phyloP scores from a whole-genome alignment of 1,284 basidiomycete species.

The Paramarasmius palmivorus region DNA sequence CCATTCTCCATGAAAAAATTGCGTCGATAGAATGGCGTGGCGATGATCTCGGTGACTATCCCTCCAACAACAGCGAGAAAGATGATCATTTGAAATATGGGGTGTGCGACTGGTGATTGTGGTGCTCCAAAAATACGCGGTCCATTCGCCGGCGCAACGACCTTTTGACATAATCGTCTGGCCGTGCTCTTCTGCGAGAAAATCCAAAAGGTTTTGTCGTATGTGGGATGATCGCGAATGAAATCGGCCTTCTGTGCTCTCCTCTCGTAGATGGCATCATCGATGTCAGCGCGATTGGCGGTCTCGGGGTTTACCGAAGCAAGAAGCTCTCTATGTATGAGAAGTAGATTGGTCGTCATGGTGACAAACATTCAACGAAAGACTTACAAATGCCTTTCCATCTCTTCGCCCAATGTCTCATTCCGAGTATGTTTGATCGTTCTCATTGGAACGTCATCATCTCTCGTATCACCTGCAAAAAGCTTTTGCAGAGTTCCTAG shows the following conservation, averaged over 20 bases:
- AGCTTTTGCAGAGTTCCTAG: slow-evolving; percentile 62
- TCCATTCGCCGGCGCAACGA: slow-evolving; percentile 84
- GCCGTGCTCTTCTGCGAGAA: slow-evolving; percentile 82
- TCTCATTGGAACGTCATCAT: slow-evolving; percentile 63
- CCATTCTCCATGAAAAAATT: slow-evolving; percentile 71
- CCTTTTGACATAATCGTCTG: slow-evolving; percentile 79
- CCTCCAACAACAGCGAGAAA: slow-evolving; percentile 82
- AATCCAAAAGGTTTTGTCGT: slow-evolving; percentile 90
- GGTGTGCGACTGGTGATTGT: slow-evolving; percentile 66
- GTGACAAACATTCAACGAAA: background rate
- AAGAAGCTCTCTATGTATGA: slow-evolving; percentile 56
- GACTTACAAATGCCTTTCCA: slow-evolving; percentile 70
- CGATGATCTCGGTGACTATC: slow-evolving; percentile 83
- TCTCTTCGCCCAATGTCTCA: slow-evolving; percentile 56
- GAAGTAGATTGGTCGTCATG: slow-evolving; percentile 1
- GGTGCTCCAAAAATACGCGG: slow-evolving; percentile 81
- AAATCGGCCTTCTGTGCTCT: slow-evolving; percentile 86
- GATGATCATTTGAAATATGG: slow-evolving; percentile 77
- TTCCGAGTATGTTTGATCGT: slow-evolving; percentile 48
- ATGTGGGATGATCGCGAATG: slow-evolving; percentile 87
- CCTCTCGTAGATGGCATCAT: slow-evolving; percentile 70
- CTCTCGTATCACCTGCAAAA: slow-evolving; percentile 61
- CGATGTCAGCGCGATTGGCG: slow-evolving; percentile 47
- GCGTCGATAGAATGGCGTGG: slow-evolving; percentile 86
- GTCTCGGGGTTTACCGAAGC: slow-evolving; percentile 59